Evolutionary conservation across 192 early-diverging fungal species (phyloP), one percentile per base, ranked within the genome.

Genomic region (Podila verticillata): DNA sequence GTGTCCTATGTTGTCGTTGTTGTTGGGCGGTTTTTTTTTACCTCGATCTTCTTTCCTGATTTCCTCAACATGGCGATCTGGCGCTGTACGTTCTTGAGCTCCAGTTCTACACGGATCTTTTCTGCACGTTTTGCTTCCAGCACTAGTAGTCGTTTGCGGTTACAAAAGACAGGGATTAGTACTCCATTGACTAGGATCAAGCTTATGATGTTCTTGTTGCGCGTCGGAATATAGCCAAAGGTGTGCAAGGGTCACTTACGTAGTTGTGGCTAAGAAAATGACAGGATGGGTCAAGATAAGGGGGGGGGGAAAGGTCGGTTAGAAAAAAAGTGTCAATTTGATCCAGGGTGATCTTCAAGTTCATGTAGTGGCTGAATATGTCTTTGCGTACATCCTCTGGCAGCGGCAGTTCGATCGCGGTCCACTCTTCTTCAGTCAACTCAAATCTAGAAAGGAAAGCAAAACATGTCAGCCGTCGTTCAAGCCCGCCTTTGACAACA

Each of bases 401-500:
- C 51, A 86, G 85, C 10, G 93, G 93, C 28, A 97, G 70, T 32
- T 89, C 91, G 66, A 97, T 94, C 7, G 66, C 72, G 15, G 22
- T 70, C 94, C 94, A 97, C 36, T 86, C 92, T 32, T 86, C 83
- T 56, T 91, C 85, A 0, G 90, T 70, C 0, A 95, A 80, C 66
- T 95, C 93, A 75, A 89, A 93, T 70, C 91, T 92, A 73, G 28
- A 19, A 24, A 68, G 20, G 22, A 44, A 44, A 47, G 29, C 5
- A 19, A 54, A 32, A 66, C 35, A 19, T 30, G 0, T 48, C 3
- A 62, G 15, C 5, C 1, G 59, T 0, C 6, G 12, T 6, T 26
- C 24, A 26, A 5, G 54, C 19, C n/a, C 13, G 32, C 10, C 10
- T 5, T 44, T 8, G 12, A 61, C 17, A 80, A 24, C 19, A 47